These are phyloP conservation scores for Leccinum fallax DNA, from an alignment of 1,284 basidiomycete species.

Conservation along the genomic window DNA sequence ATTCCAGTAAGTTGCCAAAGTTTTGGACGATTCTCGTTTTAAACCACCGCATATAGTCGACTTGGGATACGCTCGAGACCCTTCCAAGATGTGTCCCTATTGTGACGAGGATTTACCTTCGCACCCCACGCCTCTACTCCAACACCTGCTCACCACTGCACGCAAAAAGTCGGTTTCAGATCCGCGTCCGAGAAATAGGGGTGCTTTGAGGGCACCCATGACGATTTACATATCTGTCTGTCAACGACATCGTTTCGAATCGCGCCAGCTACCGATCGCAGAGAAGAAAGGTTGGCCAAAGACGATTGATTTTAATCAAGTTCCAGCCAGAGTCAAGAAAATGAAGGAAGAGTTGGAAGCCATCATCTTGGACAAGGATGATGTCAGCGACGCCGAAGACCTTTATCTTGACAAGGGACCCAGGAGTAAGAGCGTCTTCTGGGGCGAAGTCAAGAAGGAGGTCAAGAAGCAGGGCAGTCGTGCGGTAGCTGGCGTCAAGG, in stretches of 20 bases:
- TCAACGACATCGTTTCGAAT: conserved; percentile 76
- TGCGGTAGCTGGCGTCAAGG: conserved; percentile 64
- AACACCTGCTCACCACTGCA: conserved; percentile 52
- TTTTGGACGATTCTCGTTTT: conserved; percentile 1
- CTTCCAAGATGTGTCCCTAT: conserved; percentile 71
- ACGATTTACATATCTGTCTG: conserved; percentile 66
- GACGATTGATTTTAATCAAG: conserved; percentile 59
- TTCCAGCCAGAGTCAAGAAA: conserved; percentile 53
- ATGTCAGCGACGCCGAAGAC: conserved; percentile 32
- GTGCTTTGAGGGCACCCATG: conserved; percentile 67
- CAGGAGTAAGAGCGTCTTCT: conserved; percentile 61
- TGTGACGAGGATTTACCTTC: conserved; percentile 70
- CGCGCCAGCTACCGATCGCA: conserved; percentile 67
- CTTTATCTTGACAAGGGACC: conserved; percentile 34
- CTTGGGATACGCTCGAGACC: conserved; percentile 48
- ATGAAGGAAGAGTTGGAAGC: conserved; percentile 49
- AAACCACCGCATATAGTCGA: conserved; percentile 18
- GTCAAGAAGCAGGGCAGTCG: conserved; percentile 63
- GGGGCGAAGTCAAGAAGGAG: conserved; percentile 63
- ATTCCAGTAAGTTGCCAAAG: conserved; percentile 29
- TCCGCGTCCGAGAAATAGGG: conserved; percentile 66
- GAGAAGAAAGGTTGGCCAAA: conserved; percentile 73
- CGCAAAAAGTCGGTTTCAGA: conserved; percentile 55
- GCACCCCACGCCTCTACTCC: conserved; percentile 61
- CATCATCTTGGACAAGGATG: conserved; percentile 51